phyloP scores from a whole-genome alignment of 129 eudicot species.

The Oenanthe sinensis region DNA sequence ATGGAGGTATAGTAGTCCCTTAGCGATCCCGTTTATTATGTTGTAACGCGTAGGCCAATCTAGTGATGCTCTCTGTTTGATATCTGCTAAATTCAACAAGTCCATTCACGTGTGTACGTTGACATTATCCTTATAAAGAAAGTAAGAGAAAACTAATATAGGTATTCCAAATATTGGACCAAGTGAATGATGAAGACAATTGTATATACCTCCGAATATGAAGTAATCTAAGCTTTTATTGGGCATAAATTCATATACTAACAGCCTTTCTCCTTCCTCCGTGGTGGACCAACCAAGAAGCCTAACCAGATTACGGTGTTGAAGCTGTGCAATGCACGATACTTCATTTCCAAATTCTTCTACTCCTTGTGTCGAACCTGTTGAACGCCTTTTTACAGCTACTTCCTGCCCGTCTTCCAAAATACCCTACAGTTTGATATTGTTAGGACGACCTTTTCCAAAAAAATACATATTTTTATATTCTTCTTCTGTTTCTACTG shows the following conservation, averaged over 20 bases:
- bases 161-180: not conserved
- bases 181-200: not conserved
- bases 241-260: constrained; percentile 2
- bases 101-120: not conserved
- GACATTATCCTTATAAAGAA: not conserved
- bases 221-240: constrained; percentile 5
- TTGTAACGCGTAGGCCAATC: constrained; percentile 7
- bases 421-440: not conserved
- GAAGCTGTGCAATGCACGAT: constrained; percentile 7
- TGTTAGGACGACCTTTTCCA: not conserved
- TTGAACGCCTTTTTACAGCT: constrained; percentile 6
- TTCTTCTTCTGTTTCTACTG: not conserved
- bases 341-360: constrained; percentile 5
- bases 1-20: constrained; percentile 6
- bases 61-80: not conserved
- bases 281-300: constrained; percentile 10
- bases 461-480: not conserved
- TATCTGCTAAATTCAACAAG: not conserved
- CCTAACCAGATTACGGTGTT: constrained; percentile 1
- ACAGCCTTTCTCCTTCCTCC: constrained; percentile 2
- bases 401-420: constrained; percentile 1
- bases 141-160: not conserved
- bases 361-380: not conserved
- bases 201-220: constrained; percentile 2
- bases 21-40: constrained; percentile 1